Conservation (phyloP, 106 monocot genomes). For the Dendrobium nobile region DNA sequence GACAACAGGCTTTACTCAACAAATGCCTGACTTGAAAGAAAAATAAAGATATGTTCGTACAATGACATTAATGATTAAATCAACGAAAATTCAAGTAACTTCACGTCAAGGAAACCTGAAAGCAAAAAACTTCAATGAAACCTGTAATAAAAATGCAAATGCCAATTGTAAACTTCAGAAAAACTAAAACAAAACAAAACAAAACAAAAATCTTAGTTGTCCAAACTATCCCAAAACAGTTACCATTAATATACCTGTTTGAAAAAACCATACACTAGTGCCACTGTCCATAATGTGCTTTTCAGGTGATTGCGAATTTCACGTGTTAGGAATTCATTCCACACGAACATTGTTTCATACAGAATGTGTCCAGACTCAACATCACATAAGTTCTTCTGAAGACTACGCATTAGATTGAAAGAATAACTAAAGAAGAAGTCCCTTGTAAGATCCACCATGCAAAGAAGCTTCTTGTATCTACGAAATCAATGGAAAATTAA, state of each 20-base stretch:
- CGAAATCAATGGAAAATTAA: slow-evolving; percentile 21
- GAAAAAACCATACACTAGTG: slow-evolving; percentile 91
- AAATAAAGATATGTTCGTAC: neutral
- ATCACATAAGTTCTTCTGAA: slow-evolving; percentile 77
- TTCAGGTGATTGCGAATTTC: slow-evolving; percentile 66
- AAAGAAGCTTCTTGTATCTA: slow-evolving; percentile 95
- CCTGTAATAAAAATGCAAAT: neutral
- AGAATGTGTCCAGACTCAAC: slow-evolving; percentile 37
- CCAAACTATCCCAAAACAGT: neutral
- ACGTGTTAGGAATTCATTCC: slow-evolving; percentile 92
- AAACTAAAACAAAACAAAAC: neutral
- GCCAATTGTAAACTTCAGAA: neutral
- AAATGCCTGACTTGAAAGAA: neutral
- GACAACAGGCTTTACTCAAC: neutral
- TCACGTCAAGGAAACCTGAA: neutral
- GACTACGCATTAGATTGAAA: slow-evolving; percentile 84
- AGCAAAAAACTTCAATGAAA: neutral
- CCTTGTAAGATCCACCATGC: slow-evolving; percentile 88
- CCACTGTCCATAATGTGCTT: slow-evolving; percentile 86
- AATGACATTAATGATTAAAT: neutral
- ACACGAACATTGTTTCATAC: slow-evolving; percentile 98
- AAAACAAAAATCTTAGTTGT: neutral
- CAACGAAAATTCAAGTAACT: neutral
- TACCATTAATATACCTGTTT: slow-evolving; percentile 53
- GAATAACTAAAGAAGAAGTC: slow-evolving; percentile 99